A percentile compares a stretch with the other conserved stretches of the same genome.
Conservation (phyloP, 1,139 yeast species). For the Petasospora fabianii region DNA sequence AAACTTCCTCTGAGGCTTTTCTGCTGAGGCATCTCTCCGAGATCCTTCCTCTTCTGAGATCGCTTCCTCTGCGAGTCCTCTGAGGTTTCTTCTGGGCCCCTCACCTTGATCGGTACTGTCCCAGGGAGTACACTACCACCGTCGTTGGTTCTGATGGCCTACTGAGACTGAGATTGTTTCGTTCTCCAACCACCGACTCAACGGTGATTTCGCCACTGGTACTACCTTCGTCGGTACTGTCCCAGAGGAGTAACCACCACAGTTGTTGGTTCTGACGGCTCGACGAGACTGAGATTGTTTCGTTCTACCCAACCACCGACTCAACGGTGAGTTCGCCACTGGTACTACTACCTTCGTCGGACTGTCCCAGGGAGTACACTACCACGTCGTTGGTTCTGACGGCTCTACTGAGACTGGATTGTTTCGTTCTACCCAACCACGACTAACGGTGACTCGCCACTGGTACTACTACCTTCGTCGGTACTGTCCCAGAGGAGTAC, state of each 20-base stretch:
- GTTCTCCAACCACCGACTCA: conserved; percentile 3
- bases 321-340: background rate
- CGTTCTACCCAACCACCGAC: background rate
- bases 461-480: background rate
- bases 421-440: background rate
- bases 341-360: background rate
- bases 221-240: conserved; percentile 2
- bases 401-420: background rate
- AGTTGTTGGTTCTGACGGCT: background rate
- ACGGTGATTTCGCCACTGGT: conserved; percentile 1
- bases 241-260: background rate
- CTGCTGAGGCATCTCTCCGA: too few species aligned
- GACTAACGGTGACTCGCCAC: background rate
- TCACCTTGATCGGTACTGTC: too few species aligned
- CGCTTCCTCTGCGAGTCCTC: too few species aligned
- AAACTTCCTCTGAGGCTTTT: too few species aligned
- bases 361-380: background rate
- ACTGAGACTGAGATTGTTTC: background rate
- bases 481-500: too few species aligned
- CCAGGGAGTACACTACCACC: too few species aligned
- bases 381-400: background rate
- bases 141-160: too few species aligned
- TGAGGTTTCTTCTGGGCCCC: too few species aligned
- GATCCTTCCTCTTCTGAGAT: too few species aligned
- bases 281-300: background rate